Evolutionary conservation across 2,329 filamentous ascomycete species (phyloP), one percentile per base, ranked within the genome.

Genomic region (Aspergillus viridinutans): DNA sequence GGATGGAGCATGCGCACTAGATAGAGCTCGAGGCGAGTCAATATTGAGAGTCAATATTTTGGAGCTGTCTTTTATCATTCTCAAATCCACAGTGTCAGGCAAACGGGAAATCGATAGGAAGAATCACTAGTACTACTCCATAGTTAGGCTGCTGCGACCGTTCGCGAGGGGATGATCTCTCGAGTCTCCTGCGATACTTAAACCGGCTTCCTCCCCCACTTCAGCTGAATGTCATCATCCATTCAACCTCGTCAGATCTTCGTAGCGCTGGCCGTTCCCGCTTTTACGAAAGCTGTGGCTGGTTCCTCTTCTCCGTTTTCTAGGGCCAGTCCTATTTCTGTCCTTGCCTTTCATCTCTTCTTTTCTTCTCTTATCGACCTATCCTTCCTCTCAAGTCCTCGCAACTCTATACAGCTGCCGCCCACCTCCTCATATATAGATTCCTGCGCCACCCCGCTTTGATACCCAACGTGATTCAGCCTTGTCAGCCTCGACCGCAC

Each of bases 181-280:
- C 32, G 17, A 14, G 32, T 38, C 32, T 17, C 32, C 32, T 47
- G 43, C 5, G 43, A 47, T 47, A 47, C 43, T 25, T 47, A 47
- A 47, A 47, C 43, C 43, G 26, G 43, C 21, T 47, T 26, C 43
- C 20, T 47, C 25, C 60, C 59, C 61, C 55, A 56, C 54, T 62
- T 62, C 63, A 65, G 63, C 63, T 65, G 63, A 63, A 47, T 47
- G 43, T 23, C 43, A 47, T 47, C 43, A 47, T 26, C 23, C 43
- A 47, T 25, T 47, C 10, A 47, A 12, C 21, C 42, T 45, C 42
- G 42, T 45, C 42, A 23, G n/a, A 21, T 35, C 32, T 35, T 35
- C 32, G 12, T 45, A 45, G n/a, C 43, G 43, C 21, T 47, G 43
- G 54, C 58, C 55, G 43, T 50, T 25, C 50, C 56, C 52, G 43